These are phyloP conservation scores for Tausonia pullulans DNA, from an alignment of 1,284 basidiomycete species.

Conservation along the genomic window DNA sequence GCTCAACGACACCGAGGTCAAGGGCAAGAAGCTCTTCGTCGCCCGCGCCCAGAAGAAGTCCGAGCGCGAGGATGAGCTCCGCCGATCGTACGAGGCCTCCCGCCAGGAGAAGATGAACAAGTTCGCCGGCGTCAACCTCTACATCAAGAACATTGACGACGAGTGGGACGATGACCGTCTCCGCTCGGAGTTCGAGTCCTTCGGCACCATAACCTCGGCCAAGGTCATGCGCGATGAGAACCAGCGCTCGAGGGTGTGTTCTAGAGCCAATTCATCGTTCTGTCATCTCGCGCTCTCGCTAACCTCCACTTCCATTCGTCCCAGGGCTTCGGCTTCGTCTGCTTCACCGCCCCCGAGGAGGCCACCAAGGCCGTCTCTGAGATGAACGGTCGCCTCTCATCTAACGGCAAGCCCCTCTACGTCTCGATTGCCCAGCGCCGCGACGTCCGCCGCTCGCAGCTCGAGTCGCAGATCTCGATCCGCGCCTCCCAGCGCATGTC, in stretches of 20 bases:
- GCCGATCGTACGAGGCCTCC: conserved; percentile 85
- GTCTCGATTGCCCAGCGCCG: conserved; percentile 98
- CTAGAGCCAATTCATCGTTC: neutral
- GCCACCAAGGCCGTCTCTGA: conserved; percentile 98
- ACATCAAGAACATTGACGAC: conserved; percentile 91
- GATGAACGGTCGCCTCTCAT: conserved; percentile 99
- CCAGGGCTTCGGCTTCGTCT: conserved; percentile 98
- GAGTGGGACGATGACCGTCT: conserved; percentile 92
- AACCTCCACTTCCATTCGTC: conserved; percentile 36
- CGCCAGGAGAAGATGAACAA: conserved; percentile 98
- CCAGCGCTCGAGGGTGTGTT: conserved; percentile 33
- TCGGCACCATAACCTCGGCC: conserved; percentile 93
- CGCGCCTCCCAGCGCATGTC: conserved; percentile 84
- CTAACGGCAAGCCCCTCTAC: conserved; percentile 86
- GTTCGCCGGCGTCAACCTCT: conserved; percentile 97
- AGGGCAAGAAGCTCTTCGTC: conserved; percentile 89
- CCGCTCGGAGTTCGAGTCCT: conserved; percentile 89
- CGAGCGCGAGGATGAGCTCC: conserved; percentile 95
- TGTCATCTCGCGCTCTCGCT: neutral
- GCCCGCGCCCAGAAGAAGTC: conserved; percentile 97
- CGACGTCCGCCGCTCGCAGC: conserved; percentile 94
- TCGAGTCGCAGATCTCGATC: conserved; percentile 96
- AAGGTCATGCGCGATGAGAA: conserved; percentile 99
- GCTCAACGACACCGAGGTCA: conserved; percentile 77
- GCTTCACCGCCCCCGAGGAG: conserved; percentile 97